Base-by-base conservation (phyloP, 139 green algal species). In the Axilococcus clingmanii region DNA sequence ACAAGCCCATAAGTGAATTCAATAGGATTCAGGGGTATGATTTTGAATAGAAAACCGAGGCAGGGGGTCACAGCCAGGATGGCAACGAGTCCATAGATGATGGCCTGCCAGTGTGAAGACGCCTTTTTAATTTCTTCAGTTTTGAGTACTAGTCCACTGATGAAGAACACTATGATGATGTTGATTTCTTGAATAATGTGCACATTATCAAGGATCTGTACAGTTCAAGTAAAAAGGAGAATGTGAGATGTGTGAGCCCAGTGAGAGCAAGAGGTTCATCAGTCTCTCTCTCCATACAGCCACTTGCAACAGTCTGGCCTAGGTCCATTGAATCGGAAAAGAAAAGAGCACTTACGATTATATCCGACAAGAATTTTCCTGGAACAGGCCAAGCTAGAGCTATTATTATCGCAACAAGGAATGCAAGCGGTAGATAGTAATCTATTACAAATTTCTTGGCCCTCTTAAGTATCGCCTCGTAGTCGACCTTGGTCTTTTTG, bases 1-100 rank as follows among this genome's bases (percentile, higher is more conserved):
- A 82, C 78, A 7, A 94, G 66, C 5, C 86, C 86, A 8, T 43
- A 65, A 17, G 43, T 24, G 54, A 87, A 89, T 51, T 82, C 80
- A 14, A 42, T 29, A 0, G 81, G 79, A 28, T 69, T 41, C 40
- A 81, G 71, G 32, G 59, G 46, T 49, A 77, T 72, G 29, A 56
- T 36, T 1, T 58, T n/a, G n/a, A 81, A 61, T 4, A 68, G 45
- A 58, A 91, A 85, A 32, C 78, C 82, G 19, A 79, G 65, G 8
- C 80, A 55, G 7, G 77, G 66, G 1, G 77, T 85, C 27, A 87
- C 34, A 20, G 70, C 59, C 1, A 91, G 60, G 19, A 88, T 91
- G 17, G 68, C 62, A 3, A 72, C 31, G 2, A 83, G 33, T 22
- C 74, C 76, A 38, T 75, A 79, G 1, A 67, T 4, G 9, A 85